A percentile compares a stretch with the other conserved stretches of the same genome.
phyloP scores from a whole-genome alignment of 2,329 filamentous ascomycete genomes.

The Fusarium brevicatenulatum region DNA sequence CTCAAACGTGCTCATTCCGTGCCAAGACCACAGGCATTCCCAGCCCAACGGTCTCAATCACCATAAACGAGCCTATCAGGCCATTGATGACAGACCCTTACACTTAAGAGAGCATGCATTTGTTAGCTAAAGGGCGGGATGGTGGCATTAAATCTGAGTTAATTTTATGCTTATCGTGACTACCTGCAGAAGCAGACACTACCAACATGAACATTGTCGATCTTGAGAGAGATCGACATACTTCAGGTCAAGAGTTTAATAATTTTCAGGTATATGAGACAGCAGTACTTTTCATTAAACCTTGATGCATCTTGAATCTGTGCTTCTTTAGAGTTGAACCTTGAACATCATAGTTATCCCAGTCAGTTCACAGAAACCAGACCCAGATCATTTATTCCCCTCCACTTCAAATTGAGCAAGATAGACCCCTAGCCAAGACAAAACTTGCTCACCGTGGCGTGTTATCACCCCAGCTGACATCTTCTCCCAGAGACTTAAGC shows the following conservation, averaged over 20 bases:
- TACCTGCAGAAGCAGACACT: not conserved
- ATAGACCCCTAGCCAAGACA: not conserved
- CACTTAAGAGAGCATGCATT: not conserved
- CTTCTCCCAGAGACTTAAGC: not conserved
- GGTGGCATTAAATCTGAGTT: not conserved
- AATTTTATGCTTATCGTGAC: slow-evolving; percentile 11
- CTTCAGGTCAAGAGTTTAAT: not conserved
- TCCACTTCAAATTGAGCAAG: not conserved
- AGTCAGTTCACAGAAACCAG: not conserved
- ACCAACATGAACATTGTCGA: not conserved
- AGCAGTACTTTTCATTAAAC: not conserved
- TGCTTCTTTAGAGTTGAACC: not conserved
- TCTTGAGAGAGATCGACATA: not conserved
- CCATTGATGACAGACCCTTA: not conserved
- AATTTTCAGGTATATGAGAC: no score
- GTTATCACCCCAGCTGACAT: not conserved
- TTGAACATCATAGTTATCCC: not conserved
- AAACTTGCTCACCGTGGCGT: slow-evolving; percentile 4
- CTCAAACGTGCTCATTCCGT: slow-evolving; percentile 18
- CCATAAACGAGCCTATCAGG: not conserved
- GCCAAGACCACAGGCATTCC: slow-evolving; percentile 2
- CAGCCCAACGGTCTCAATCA: not conserved
- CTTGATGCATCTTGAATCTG: no score
- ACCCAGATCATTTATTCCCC: not conserved
- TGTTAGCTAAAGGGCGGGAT: not conserved